These are phyloP conservation scores for Stachybotrys elegans DNA, from an alignment of 2,329 filamentous ascomycete species.

Conservation along the genomic window DNA sequence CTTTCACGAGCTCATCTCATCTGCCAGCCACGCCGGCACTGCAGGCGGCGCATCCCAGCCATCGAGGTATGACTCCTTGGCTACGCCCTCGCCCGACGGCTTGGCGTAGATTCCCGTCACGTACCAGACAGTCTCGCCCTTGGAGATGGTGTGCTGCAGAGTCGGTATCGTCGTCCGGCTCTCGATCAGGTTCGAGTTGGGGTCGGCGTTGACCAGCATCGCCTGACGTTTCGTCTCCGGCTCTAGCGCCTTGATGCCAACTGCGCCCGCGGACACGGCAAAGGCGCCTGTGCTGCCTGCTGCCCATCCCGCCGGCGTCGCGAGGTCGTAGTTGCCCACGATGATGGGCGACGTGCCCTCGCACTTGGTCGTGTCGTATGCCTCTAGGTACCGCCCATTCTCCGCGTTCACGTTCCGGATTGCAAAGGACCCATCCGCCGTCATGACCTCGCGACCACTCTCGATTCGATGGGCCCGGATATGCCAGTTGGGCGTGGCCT, in stretches of 20 bases:
- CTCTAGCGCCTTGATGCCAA: slow-evolving; percentile 53
- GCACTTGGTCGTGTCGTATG: slow-evolving; percentile 37
- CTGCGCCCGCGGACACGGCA: slow-evolving; percentile 51
- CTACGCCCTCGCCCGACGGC: slow-evolving; percentile 49
- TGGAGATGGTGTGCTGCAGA: slow-evolving; percentile 55
- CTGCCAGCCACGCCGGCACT: slow-evolving; percentile 56
- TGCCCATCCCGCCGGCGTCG: slow-evolving; percentile 47
- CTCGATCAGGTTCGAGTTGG: slow-evolving; percentile 73
- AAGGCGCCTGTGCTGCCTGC: slow-evolving; percentile 48
- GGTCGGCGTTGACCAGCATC: slow-evolving; percentile 68
- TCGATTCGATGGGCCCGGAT: slow-evolving; percentile 58
- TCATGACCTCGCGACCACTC: slow-evolving; percentile 58
- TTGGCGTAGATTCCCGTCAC: slow-evolving; percentile 67
- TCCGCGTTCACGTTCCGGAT: slow-evolving; percentile 50
- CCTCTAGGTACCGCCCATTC: slow-evolving; percentile 45
- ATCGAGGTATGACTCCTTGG: slow-evolving; percentile 47
- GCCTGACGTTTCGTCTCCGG: slow-evolving; percentile 46
- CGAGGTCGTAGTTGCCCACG: slow-evolving; percentile 56
- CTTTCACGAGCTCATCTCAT: slow-evolving; percentile 45
- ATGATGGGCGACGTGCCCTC: slow-evolving; percentile 51
- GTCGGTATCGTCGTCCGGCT: slow-evolving; percentile 68
- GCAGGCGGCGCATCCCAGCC: slow-evolving; percentile 56
- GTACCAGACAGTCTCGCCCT: slow-evolving; percentile 59
- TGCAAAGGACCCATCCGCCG: slow-evolving; percentile 71
- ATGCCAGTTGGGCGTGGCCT: slow-evolving; percentile 63